Percentiles rank a stretch among this genome's conserved stretches.
phyloP scores from a whole-genome alignment of 495 filamentous ascomycete genomes.

The Penicillium arizonense region DNA sequence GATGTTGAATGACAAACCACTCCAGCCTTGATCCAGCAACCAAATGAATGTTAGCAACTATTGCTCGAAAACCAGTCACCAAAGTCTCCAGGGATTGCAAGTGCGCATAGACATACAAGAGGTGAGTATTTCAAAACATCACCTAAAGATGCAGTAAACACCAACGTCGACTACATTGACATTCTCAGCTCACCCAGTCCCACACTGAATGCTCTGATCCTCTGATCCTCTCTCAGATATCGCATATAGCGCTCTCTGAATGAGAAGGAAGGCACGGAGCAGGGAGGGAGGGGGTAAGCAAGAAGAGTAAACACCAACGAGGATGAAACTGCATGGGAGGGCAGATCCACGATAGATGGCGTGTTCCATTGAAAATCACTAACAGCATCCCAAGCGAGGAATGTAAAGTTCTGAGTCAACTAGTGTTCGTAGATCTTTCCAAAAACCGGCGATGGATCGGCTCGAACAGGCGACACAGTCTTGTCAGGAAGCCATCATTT shows the following conservation, averaged over 20 bases:
- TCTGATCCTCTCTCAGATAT: slow-evolving; percentile 37
- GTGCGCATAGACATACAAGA: too few relatives aligned
- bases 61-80: too few relatives aligned
- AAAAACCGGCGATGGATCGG: not conserved
- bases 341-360: not conserved
- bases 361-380: slow-evolving; percentile 8
- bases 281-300: slow-evolving; percentile 9
- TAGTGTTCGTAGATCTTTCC: not conserved
- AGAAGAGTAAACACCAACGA: slow-evolving; percentile 6
- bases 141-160: too few relatives aligned
- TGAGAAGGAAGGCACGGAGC: slow-evolving; percentile 39
- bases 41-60: too few relatives aligned
- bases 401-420: not conserved
- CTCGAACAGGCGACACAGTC: not conserved
- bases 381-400: not conserved
- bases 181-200: not conserved
- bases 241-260: slow-evolving; percentile 41
- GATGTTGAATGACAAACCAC: too few relatives aligned
- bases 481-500: too few relatives aligned
- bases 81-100: too few relatives aligned
- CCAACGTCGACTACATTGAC: not conserved
- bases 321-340: not conserved
- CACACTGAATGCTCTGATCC: slow-evolving; percentile 14
- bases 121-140: too few relatives aligned
- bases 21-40: too few relatives aligned